These are phyloP conservation scores for Speleostelium caveatum DNA, from an alignment of 78 protist species.

Conservation along the genomic window DNA sequence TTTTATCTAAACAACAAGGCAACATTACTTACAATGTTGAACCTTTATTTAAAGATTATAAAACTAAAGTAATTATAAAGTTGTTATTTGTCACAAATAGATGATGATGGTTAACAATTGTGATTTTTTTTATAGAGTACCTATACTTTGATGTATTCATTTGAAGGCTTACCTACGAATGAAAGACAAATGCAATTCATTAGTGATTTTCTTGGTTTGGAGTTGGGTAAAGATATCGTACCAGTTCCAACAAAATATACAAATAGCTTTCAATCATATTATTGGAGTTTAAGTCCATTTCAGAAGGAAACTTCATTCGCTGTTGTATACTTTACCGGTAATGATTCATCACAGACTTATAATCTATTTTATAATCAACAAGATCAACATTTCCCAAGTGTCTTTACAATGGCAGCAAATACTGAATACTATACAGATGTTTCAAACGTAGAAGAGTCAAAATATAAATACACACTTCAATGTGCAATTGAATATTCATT, in stretches of 20 bases:
- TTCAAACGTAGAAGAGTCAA: not conserved
- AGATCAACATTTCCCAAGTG: not conserved
- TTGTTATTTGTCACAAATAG: not conserved
- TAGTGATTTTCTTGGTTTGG: not conserved
- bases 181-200: not conserved
- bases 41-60: not conserved
- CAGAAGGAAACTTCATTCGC: not conserved
- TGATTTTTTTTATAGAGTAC: not conserved
- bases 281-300: not conserved
- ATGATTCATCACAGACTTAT: not conserved
- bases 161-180: not conserved
- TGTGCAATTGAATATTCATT: constrained; percentile 9
- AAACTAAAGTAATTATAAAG: not conserved
- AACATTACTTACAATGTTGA: not conserved
- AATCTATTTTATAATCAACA: not conserved
- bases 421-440: not conserved
- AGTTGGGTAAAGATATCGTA: not conserved
- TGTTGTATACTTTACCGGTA: not conserved
- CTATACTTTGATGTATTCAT: not conserved
- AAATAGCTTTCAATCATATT: not conserved
- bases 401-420: not conserved
- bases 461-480: not conserved
- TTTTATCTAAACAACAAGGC: not conserved
- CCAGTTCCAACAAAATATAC: not conserved
- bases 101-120: not conserved